These are phyloP conservation scores for Cutaneotrichosporon dermatis DNA, from an alignment of 1,284 basidiomycete species.

Conservation along the genomic window DNA sequence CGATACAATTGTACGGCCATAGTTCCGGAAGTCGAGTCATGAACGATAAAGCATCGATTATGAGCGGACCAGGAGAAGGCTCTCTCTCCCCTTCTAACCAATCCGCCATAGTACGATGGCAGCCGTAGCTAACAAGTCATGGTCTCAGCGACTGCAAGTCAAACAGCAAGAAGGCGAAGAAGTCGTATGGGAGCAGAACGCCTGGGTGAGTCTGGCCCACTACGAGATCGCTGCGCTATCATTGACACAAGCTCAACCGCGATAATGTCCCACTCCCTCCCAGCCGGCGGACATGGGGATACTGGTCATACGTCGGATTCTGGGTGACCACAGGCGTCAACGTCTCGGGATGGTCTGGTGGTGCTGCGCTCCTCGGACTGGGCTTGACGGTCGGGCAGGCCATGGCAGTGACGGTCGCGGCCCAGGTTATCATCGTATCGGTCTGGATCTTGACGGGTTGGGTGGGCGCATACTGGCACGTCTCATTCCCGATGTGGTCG, in stretches of 20 bases:
- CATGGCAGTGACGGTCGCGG: constrained; percentile 28
- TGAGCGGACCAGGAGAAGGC: too few relatives aligned
- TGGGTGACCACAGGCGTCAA: constrained; percentile 28
- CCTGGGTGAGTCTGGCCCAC: constrained; percentile 20
- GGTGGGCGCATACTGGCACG: constrained; percentile 32
- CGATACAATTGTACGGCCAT: too few relatives aligned
- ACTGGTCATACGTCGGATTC: constrained; percentile 28
- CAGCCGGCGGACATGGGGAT: constrained; percentile 28
- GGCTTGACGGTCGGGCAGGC: constrained; percentile 32
- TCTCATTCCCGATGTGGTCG: constrained; percentile 31
- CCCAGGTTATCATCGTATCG: constrained; percentile 22
- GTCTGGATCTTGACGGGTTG: constrained; percentile 23
- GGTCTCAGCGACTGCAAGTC: constrained; percentile 17
- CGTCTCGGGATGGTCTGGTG: constrained; percentile 30
- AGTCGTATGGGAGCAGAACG: constrained; percentile 25
- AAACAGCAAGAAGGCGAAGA: constrained; percentile 27
- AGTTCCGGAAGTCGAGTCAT: too few relatives aligned
- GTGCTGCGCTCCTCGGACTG: constrained; percentile 27
- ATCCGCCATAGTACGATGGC: not conserved
- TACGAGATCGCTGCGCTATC: not conserved
- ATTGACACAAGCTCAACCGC: constrained; percentile 24
- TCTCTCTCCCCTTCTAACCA: too few relatives aligned
- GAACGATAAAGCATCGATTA: too few relatives aligned
- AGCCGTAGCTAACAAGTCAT: not conserved
- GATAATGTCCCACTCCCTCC: constrained; percentile 37